A percentile compares a stretch with the other conserved stretches of the same genome.
Evolutionary conservation across 176 grass and related monocot genomes (phyloP).

Genomic region (Bonia amplexicaulis): DNA sequence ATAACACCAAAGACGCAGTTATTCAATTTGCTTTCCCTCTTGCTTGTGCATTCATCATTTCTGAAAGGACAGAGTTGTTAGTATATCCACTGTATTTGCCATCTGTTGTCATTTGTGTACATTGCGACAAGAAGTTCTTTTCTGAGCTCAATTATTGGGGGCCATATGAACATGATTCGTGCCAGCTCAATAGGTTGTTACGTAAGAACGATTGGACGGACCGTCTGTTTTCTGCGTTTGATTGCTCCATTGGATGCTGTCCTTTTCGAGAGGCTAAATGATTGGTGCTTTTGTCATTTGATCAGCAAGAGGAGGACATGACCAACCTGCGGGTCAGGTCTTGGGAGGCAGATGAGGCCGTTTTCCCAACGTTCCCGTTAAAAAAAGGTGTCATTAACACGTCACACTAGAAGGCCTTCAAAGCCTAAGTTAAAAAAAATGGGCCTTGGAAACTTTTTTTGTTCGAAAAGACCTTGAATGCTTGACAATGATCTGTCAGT

Average conservation of each 20-base stretch:
- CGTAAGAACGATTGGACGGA: neutral
- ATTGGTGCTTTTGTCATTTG: neutral
- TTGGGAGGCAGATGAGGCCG: neutral
- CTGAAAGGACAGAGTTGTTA: neutral
- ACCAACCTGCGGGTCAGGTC: neutral
- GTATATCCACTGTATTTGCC: neutral
- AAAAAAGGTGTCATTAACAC: neutral
- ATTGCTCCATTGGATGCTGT: neutral
- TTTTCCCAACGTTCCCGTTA: neutral
- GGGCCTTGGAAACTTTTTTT: neutral
- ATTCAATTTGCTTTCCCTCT: neutral
- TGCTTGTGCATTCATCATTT: neutral
- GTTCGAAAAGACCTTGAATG: neutral
- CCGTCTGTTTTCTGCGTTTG: neutral
- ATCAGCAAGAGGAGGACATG: neutral
- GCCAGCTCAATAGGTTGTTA: neutral
- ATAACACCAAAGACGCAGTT: neutral
- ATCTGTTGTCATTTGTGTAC: neutral
- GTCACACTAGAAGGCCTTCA: neutral
- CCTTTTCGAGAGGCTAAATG: neutral
- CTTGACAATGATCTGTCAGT: neutral
- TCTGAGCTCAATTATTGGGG: neutral
- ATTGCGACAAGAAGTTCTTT: neutral
- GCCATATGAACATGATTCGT: neutral
- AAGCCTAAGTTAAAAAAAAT: too few relatives aligned